phyloP scores from a whole-genome alignment of 2,329 filamentous ascomycete species.

The Fusarium brevicatenulatum region DNA sequence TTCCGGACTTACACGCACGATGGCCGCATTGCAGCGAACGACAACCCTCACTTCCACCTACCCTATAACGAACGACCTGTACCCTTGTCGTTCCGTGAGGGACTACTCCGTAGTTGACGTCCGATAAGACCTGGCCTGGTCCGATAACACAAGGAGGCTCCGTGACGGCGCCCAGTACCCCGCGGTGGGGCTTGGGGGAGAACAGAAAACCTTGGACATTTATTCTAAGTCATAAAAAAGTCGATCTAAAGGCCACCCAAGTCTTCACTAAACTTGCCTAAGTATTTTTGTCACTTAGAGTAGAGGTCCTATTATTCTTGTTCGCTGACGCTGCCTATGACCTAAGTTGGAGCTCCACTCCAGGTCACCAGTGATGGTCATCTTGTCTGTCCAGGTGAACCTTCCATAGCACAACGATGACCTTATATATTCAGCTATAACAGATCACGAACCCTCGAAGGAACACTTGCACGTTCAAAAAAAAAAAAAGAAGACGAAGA shows the following conservation, averaged over 20 bases:
- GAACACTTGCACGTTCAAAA: neutral
- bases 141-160: neutral
- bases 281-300: neutral
- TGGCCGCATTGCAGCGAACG: neutral
- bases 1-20: neutral
- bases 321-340: neutral
- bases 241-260: neutral
- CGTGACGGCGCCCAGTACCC: slow-evolving; percentile 25
- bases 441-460: neutral
- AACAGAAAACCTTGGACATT: neutral
- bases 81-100: neutral
- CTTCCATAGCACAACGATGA: neutral
- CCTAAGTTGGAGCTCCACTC: neutral
- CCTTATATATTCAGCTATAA: neutral
- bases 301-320: neutral
- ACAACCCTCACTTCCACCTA: neutral
- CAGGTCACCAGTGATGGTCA: neutral
- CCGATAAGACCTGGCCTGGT: slow-evolving; percentile 13
- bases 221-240: neutral
- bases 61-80: neutral
- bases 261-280: neutral
- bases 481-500: neutral
- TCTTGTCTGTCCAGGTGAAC: neutral
- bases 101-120: neutral
- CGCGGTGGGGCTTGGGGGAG: slow-evolving; percentile 39